Conservation (phyloP, 257 asterid genomes). For the Ligustrum vulgare region DNA sequence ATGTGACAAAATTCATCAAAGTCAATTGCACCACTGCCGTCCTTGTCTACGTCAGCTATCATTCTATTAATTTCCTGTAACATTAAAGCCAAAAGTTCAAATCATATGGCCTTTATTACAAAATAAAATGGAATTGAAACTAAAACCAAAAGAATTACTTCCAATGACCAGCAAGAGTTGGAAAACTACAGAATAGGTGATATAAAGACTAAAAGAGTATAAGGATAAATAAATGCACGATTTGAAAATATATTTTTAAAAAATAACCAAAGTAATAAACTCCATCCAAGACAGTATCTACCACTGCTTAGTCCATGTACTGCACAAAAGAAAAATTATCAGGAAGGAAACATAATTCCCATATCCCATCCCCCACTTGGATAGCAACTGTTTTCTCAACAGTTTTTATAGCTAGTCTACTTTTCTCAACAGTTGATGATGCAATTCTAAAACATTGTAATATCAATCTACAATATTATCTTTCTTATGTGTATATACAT, state of each 20-base stretch:
- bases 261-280: not conserved
- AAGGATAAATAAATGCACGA: not conserved
- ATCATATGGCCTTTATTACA: conserved; percentile 2
- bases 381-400: not conserved
- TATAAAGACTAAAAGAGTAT: not conserved
- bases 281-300: not conserved
- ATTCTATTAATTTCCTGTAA: conserved; percentile 74
- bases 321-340: not conserved
- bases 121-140: conserved; percentile 3
- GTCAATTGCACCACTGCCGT: conserved; percentile 95
- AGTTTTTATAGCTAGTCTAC: not conserved
- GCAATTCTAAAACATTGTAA: not conserved
- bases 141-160: not conserved
- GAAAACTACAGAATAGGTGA: not conserved
- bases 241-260: not conserved
- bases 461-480: not conserved
- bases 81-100: conserved; percentile 8
- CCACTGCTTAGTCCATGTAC: not conserved
- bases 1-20: conserved; percentile 82
- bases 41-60: conserved; percentile 96
- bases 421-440: not conserved
- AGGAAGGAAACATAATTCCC: not conserved
- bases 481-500: not conserved
- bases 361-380: not conserved
- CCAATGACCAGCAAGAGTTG: conserved; percentile 4